Percentiles rank a stretch among this genome's conserved stretches.
Conservation (phyloP, 169 alveolate species). For the Plasmodium cynomolgi region DNA sequence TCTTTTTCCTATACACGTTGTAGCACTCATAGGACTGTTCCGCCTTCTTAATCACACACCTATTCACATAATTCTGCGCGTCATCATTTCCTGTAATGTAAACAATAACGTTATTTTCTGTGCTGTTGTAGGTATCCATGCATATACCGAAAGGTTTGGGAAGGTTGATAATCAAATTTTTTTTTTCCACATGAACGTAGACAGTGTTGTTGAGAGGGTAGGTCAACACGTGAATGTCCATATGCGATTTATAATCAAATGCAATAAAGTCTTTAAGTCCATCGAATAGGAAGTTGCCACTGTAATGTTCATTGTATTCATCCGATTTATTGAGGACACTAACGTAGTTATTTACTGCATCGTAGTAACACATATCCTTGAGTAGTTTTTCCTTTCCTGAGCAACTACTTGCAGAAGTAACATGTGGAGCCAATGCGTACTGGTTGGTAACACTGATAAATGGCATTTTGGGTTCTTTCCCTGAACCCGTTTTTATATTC, state of each 20-base stretch:
- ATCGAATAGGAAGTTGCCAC: slow-evolving; percentile 30
- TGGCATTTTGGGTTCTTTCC: slow-evolving; percentile 8
- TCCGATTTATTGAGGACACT: slow-evolving; percentile 2
- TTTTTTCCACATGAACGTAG: slow-evolving; percentile 5
- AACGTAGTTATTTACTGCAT: slow-evolving; percentile 24
- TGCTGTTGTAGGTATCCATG: slow-evolving; percentile 20
- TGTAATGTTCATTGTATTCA: slow-evolving; percentile 14
- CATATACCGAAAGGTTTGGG: slow-evolving; percentile 55
- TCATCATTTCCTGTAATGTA: slow-evolving; percentile 70
- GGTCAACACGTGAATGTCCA: slow-evolving; percentile 13
- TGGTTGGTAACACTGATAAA: neutral
- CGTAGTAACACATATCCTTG: slow-evolving; percentile 45
- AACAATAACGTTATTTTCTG: neutral
- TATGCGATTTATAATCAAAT: slow-evolving; percentile 33
- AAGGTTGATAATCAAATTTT: neutral
- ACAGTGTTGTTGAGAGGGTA: slow-evolving; percentile 48
- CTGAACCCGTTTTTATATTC: neutral
- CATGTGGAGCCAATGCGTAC: slow-evolving; percentile 38
- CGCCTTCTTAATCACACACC: slow-evolving; percentile 17
- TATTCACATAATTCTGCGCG: slow-evolving; percentile 27
- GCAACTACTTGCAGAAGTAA: slow-evolving; percentile 13
- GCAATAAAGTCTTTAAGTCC: slow-evolving; percentile 48
- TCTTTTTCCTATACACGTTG: slow-evolving; percentile 21
- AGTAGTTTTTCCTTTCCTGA: slow-evolving; percentile 23
- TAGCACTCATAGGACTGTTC: slow-evolving; percentile 40